Percentiles rank a stretch among this genome's conserved stretches.
phyloP scores from a whole-genome alignment of 768 basidiomycete species.

The Hemileccinum rubropunctum region DNA sequence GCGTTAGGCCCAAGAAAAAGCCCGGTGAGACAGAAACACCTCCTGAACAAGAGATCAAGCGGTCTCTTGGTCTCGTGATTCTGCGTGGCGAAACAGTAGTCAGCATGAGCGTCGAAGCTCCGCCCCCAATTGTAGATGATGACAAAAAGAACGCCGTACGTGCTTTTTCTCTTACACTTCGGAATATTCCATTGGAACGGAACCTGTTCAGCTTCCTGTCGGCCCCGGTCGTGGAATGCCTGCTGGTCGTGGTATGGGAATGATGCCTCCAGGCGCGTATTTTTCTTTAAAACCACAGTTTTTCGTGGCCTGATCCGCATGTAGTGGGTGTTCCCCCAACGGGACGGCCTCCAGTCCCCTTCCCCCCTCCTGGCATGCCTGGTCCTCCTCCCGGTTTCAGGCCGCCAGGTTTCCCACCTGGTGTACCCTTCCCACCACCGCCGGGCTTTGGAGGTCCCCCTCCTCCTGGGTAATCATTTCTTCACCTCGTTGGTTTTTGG shows the following conservation, averaged over 20 bases:
- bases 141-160: slow-evolving; percentile 81
- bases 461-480: slow-evolving; percentile 70
- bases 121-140: slow-evolving; percentile 87
- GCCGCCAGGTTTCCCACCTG: slow-evolving; percentile 80
- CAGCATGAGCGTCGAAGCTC: slow-evolving; percentile 91
- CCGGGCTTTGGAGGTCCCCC: slow-evolving; percentile 80
- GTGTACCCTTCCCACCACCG: slow-evolving; percentile 77
- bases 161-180: slow-evolving; percentile 12
- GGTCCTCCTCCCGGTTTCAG: slow-evolving; percentile 85
- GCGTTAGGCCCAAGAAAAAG: slow-evolving; percentile 91
- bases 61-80: slow-evolving; percentile 94
- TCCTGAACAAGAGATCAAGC: slow-evolving; percentile 91
- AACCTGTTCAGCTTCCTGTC: slow-evolving; percentile 61
- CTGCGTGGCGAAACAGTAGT: slow-evolving; percentile 96
- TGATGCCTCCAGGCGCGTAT: slow-evolving; percentile 80
- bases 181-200: slow-evolving; percentile 18
- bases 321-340: slow-evolving; percentile 60
- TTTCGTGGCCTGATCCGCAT: slow-evolving; percentile 10
- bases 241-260: slow-evolving; percentile 95
- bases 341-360: slow-evolving; percentile 65
- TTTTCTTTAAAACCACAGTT: slow-evolving; percentile 15
- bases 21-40: slow-evolving; percentile 68
- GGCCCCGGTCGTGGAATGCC: slow-evolving; percentile 96
- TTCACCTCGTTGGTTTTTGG: background rate
- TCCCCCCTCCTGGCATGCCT: slow-evolving; percentile 73